These are phyloP conservation scores for Lobosporangium transversale DNA, from an alignment of 192 early-diverging fungal species.

Conservation along the genomic window DNA sequence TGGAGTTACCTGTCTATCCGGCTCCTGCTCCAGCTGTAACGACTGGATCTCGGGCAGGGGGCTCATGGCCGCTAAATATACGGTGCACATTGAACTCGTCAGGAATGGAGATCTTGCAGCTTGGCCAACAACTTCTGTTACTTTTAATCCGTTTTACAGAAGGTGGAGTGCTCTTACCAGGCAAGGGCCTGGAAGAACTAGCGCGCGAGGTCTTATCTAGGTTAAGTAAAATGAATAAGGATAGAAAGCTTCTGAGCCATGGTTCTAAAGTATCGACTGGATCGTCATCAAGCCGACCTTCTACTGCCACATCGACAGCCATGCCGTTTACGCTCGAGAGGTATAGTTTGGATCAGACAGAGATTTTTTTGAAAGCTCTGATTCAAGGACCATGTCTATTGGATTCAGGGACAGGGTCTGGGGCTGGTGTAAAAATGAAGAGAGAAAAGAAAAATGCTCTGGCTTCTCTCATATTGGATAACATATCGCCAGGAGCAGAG, in stretches of 20 bases:
- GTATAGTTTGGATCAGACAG: constrained; percentile 29
- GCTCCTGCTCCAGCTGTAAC: not conserved
- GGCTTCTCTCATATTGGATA: too few species aligned
- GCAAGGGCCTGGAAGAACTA: constrained; percentile 29
- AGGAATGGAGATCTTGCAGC: constrained; percentile 36
- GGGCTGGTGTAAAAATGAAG: constrained; percentile 17
- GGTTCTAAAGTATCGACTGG: not conserved
- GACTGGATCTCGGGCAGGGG: not conserved
- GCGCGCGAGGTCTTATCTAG: constrained; percentile 25
- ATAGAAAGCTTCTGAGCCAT: constrained; percentile 5
- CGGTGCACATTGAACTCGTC: constrained; percentile 11
- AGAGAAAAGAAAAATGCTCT: not conserved
- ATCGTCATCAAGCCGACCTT: not conserved
- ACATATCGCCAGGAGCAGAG: not conserved
- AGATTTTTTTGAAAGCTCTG: constrained; percentile 35
- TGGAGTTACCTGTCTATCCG: not conserved
- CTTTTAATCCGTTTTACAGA: constrained; percentile 34
- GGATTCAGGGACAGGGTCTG: constrained; percentile 36
- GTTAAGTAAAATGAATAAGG: constrained; percentile 31
- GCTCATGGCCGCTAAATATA: constrained; percentile 26
- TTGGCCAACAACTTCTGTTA: constrained; percentile 35
- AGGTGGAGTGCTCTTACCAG: constrained; percentile 18
- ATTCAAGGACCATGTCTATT: constrained; percentile 36
- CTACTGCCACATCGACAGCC: not conserved
- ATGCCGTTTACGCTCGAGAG: constrained; percentile 19